Conservation (phyloP, 257 asterid species). For the Capsicum rhomboideum region DNA sequence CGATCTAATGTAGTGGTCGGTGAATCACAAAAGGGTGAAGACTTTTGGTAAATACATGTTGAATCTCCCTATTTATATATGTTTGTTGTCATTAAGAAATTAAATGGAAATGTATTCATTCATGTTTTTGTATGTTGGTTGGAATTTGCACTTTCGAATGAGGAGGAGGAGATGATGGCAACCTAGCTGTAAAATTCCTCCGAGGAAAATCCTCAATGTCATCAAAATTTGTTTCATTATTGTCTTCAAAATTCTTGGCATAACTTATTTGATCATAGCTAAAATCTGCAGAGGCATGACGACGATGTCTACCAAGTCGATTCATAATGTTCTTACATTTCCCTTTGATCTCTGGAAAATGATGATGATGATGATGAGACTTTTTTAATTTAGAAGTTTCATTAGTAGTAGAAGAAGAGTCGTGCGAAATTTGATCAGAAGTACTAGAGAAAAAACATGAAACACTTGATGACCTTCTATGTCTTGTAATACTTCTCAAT, state of each 20-base stretch:
- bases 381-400: not conserved
- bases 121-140: not conserved
- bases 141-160: not conserved
- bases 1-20: not conserved
- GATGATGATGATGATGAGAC: not conserved
- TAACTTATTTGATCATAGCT: slow-evolving; percentile 36
- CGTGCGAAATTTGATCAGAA: not conserved
- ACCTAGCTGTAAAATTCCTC: slow-evolving; percentile 1
- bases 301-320: slow-evolving; percentile 23
- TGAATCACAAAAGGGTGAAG: not conserved
- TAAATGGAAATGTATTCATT: not conserved
- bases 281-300: slow-evolving; percentile 32
- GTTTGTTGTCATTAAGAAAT: not conserved
- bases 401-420: not conserved
- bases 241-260: slow-evolving; percentile 28
- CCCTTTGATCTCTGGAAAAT: slow-evolving; percentile 14
- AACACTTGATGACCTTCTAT: slow-evolving; percentile 1
- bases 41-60: not conserved
- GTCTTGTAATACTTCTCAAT: not conserved
- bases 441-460: not conserved
- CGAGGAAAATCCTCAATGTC: not conserved
- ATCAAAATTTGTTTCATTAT: not conserved
- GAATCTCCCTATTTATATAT: not conserved
- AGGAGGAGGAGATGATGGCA: slow-evolving; percentile 1
- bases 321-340: slow-evolving; percentile 22